A percentile compares a stretch with the other conserved stretches of the same genome.
These are phyloP conservation scores for Colletotrichum tamarilloi DNA, from an alignment of 2,329 filamentous ascomycete genomes.

Conservation along the genomic window DNA sequence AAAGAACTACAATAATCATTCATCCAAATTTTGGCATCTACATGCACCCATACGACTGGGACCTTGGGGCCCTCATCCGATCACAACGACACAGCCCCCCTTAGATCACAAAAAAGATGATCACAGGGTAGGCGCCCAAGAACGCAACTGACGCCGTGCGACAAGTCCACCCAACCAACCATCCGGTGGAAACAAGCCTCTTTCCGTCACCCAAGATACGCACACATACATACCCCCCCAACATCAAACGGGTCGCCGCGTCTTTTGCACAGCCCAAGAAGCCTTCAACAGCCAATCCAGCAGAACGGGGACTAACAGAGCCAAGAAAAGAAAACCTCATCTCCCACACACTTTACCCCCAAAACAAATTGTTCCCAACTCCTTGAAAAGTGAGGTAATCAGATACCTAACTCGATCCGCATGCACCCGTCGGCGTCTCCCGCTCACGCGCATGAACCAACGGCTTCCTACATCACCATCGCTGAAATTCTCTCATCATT, in stretches of 20 bases:
- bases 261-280: not conserved
- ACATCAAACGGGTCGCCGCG: not conserved
- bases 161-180: not conserved
- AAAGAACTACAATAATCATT: not conserved
- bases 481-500: not conserved
- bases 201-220: not conserved
- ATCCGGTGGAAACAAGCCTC: not conserved
- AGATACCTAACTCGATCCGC: not conserved
- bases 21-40: not conserved
- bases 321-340: not conserved
- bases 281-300: not conserved
- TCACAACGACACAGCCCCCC: not conserved
- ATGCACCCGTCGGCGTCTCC: not conserved
- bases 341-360: not conserved
- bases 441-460: not conserved
- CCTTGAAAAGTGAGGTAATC: not conserved
- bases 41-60: not conserved
- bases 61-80: not conserved
- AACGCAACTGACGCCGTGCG: not conserved
- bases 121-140: not conserved
- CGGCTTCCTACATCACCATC: conserved; percentile 20
- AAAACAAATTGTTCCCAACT: not conserved
- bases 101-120: not conserved
- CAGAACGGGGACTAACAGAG: not conserved
- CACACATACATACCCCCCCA: too few species aligned